phyloP scores from a whole-genome alignment of 352 stramenopile species.

The Globisporangium spinosum region DNA sequence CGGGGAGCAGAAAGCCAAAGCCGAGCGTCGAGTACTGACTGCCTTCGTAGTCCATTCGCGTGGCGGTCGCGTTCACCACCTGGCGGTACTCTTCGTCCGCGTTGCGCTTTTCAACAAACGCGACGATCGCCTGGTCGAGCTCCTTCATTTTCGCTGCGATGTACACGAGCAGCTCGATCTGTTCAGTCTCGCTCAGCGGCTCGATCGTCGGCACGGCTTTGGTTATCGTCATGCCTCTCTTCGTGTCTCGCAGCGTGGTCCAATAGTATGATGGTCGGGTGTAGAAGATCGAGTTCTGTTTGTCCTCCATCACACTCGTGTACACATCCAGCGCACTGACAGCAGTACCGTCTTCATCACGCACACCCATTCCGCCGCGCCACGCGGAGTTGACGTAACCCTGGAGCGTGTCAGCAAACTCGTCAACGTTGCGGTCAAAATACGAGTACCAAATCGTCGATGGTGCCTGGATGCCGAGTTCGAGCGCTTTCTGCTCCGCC shows the following conservation, averaged over 20 bases:
- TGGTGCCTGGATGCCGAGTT: constrained; percentile 40
- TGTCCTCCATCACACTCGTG: constrained; percentile 26
- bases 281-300: constrained; percentile 25
- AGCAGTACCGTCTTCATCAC: background rate
- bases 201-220: constrained; percentile 25
- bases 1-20: constrained; percentile 50
- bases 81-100: constrained; percentile 31
- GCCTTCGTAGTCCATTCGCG: constrained; percentile 42
- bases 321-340: constrained; percentile 32
- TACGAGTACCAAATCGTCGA: constrained; percentile 62
- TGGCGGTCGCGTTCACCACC: constrained; percentile 30
- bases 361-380: constrained; percentile 4
- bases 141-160: constrained; percentile 22
- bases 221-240: constrained; percentile 24
- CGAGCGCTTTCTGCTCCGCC: constrained; percentile 35
- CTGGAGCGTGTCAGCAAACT: constrained; percentile 54
- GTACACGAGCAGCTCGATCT: constrained; percentile 29
- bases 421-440: constrained; percentile 45
- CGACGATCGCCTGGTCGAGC: constrained; percentile 27
- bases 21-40: constrained; percentile 50
- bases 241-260: constrained; percentile 30
- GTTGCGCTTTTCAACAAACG: constrained; percentile 32
- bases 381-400: constrained; percentile 37
- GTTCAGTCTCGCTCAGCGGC: constrained; percentile 31
- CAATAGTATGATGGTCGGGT: constrained; percentile 39